Percentiles rank a stretch among this genome's conserved stretches.
These are phyloP conservation scores for Mallotus repandus DNA, from an alignment of 441 rosid species.

Conservation along the genomic window DNA sequence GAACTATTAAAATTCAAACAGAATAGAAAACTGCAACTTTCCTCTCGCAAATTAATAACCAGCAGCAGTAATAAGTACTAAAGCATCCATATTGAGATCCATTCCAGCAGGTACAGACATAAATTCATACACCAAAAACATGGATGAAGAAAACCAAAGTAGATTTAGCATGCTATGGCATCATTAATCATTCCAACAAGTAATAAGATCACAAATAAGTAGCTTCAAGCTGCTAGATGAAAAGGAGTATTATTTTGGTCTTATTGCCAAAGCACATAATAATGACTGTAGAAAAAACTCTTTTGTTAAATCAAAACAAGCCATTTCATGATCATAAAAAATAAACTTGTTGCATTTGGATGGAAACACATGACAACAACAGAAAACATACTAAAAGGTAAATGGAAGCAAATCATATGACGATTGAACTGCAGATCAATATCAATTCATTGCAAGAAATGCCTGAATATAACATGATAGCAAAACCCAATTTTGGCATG, in stretches of 20 bases:
- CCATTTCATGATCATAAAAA: not conserved
- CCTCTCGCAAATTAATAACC: not conserved
- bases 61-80: not conserved
- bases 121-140: not conserved
- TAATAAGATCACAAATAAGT: not conserved
- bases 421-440: not conserved
- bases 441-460: not conserved
- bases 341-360: not conserved
- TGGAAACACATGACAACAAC: no score
- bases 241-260: not conserved
- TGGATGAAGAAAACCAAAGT: not conserved
- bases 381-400: not conserved
- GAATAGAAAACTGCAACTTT: not conserved
- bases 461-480: not conserved
- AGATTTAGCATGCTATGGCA: not conserved
- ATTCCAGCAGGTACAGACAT: not conserved
- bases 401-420: not conserved
- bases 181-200: no score
- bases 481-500: not conserved
- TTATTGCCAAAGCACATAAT: not conserved
- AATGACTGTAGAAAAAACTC: not conserved
- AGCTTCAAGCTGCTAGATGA: not conserved
- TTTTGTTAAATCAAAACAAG: not conserved
- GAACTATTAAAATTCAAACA: not conserved
- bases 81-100: not conserved